Base-by-base conservation (phyloP, 495 filamentous ascomycete genomes). In the Rusavskia elegans region DNA sequence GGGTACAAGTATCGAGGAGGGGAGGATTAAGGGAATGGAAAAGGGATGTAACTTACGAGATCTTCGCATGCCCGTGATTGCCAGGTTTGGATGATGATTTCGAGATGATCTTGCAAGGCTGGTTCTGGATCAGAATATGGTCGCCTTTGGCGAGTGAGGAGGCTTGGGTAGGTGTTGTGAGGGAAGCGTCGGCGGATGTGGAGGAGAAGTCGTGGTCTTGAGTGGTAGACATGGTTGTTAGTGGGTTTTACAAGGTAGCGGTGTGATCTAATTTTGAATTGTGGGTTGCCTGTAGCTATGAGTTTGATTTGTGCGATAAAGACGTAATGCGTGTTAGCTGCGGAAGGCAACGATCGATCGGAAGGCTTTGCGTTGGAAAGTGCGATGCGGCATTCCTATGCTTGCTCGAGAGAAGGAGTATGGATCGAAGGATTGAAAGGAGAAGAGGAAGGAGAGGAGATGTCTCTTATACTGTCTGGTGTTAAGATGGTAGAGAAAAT, bases 71-170 rank as follows among this genome's bases (percentile, higher is more conserved):
- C 32, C 52, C 16, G 7, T 54, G 21, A 35, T 48, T 38, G 29
- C 30, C 23, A 9, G 53, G 45, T 63, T 58, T 52, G 54, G 59
- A 14, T 55, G 59, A 4, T 52, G 61, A 41, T 63, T 62, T 48
- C 3, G 45, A 17, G 13, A 19, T 3, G n/a, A 48, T 48, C 20
- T 48, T 48, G 23, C 45, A 48, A 20, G 45, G 20, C 7, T 48
- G 45, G 19, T 25, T 25, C n/a, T 21, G n/a, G 10, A 48, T 29
- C 3, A 48, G 45, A 11, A 48, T 35, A 17, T 20, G 23, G 23
- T 35, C 45, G 17, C 45, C 45, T 29, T 48, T 48, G 0, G 23
- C 23, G 19, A 48, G 23, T 0, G 17, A 14, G 3, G 45, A 48
- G 17, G 45, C 16, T 27, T 27, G 25, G 25, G 25, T 27, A 6